A percentile compares a stretch with the other conserved stretches of the same genome.
Evolutionary conservation across 352 stramenopile species (phyloP).

Genomic region (Globisporangium rhizosaccharum): DNA sequence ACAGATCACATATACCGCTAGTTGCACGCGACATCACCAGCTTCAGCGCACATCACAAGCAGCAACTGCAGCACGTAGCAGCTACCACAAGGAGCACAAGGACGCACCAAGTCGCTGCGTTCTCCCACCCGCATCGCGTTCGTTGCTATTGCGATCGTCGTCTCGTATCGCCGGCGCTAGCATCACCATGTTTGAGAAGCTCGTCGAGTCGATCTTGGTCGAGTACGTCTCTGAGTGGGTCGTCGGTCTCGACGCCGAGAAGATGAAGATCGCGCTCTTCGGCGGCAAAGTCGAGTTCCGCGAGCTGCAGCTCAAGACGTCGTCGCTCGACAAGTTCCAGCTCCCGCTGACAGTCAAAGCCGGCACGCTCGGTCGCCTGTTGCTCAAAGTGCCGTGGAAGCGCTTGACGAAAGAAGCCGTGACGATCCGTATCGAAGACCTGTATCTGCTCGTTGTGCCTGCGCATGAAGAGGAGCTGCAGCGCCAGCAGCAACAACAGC

Average conservation of each 20-base stretch:
- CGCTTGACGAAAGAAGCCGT: constrained; percentile 71
- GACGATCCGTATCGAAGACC: constrained; percentile 70
- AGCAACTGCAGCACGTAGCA: too few relatives aligned
- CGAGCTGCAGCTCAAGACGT: constrained; percentile 65
- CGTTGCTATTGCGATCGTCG: background rate
- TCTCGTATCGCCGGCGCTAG: background rate
- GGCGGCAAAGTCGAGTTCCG: constrained; percentile 79
- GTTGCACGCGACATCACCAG: background rate
- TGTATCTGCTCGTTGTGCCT: constrained; percentile 69
- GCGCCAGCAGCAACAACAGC: constrained; percentile 16
- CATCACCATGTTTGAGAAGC: constrained; percentile 74
- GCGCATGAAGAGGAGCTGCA: constrained; percentile 54
- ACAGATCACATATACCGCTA: background rate
- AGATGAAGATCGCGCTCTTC: constrained; percentile 85
- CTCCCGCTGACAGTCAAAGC: constrained; percentile 73
- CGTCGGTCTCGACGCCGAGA: constrained; percentile 78
- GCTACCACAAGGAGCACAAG: too few relatives aligned
- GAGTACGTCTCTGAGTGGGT: constrained; percentile 87
- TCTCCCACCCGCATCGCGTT: background rate
- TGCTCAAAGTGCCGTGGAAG: constrained; percentile 85
- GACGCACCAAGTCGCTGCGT: too few relatives aligned
- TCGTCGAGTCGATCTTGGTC: constrained; percentile 78
- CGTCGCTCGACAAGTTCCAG: constrained; percentile 72
- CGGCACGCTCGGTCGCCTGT: constrained; percentile 53
- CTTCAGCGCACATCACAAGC: too few relatives aligned